A percentile compares a stretch with the other conserved stretches of the same genome.
Conservation (phyloP, 2,329 filamentous ascomycete genomes). For the Raffaelea albimanens region DNA sequence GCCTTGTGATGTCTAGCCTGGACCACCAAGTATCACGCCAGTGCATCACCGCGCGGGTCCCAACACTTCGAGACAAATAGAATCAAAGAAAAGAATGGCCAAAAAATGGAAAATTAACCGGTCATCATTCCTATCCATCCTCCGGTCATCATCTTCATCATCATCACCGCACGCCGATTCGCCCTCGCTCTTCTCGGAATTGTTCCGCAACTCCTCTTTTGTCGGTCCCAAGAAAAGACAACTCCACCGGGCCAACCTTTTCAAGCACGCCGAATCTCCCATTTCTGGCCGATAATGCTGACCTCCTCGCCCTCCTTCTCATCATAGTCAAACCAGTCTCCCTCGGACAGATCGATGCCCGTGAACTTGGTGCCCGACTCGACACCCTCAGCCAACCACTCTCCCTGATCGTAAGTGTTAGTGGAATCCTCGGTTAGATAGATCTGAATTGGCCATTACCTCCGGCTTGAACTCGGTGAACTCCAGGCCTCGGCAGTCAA, state of each 20-base stretch:
- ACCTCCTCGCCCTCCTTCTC: conserved; percentile 90
- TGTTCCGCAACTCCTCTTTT: too few species aligned
- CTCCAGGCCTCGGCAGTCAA: conserved; percentile 90
- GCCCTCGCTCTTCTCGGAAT: not conserved
- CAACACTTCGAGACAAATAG: too few species aligned
- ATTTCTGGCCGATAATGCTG: conserved; percentile 80
- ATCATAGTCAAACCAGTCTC: conserved; percentile 97
- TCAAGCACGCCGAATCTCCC: conserved; percentile 71
- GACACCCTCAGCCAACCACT: conserved; percentile 75
- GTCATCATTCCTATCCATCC: not conserved
- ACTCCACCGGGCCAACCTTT: not conserved
- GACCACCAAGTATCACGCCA: too few species aligned
- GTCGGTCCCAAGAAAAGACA: not conserved
- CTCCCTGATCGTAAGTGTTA: conserved; percentile 47
- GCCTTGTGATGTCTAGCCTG: too few species aligned
- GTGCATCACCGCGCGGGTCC: too few species aligned
- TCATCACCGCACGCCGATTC: too few species aligned
- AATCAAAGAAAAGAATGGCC: not conserved
- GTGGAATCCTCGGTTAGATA: not conserved
- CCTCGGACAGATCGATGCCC: conserved; percentile 72
- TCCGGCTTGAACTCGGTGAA: conserved; percentile 87
- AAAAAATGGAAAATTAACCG: not conserved
- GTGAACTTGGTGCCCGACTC: conserved; percentile 78
- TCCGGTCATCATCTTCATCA: not conserved
- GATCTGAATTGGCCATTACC: conserved; percentile 34